Evolutionary conservation across 768 basidiomycete genomes (phyloP).

Genomic region (Pseudohyphozyma bogoriensis): DNA sequence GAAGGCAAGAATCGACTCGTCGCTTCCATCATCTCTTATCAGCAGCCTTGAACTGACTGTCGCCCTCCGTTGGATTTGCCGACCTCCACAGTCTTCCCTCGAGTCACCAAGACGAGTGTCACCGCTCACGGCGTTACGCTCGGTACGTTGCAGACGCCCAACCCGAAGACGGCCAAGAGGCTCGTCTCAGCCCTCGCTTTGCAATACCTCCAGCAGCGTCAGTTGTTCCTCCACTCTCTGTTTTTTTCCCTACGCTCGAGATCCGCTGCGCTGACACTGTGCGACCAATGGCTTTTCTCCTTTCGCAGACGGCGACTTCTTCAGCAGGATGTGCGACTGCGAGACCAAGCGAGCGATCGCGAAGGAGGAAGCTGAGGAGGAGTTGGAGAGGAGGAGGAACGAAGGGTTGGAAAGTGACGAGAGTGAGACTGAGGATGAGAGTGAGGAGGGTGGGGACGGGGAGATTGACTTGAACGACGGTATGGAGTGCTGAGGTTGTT

Average conservation of each 20-base stretch:
- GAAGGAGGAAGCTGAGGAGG: neutral
- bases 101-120: neutral
- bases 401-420: neutral
- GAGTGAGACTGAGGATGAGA: neutral
- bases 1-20: too few species aligned
- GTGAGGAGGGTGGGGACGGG: neutral
- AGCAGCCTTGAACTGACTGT: too few species aligned
- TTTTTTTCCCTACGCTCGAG: too few species aligned
- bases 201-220: neutral
- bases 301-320: conserved; percentile 11
- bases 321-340: neutral
- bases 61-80: too few species aligned
- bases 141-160: neutral
- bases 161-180: conserved; percentile 11
- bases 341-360: neutral
- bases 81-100: neutral
- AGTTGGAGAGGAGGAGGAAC: neutral
- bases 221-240: neutral
- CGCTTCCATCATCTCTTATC: too few species aligned
- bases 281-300: neutral
- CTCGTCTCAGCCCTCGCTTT: neutral
- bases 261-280: neutral
- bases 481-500: neutral
- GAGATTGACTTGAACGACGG: neutral
- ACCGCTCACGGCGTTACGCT: conserved; percentile 6